Percentiles rank a stretch among this genome's conserved stretches.
Conservation (phyloP, 2,329 filamentous ascomycete species). For the Dothideomycetes sp. region DNA sequence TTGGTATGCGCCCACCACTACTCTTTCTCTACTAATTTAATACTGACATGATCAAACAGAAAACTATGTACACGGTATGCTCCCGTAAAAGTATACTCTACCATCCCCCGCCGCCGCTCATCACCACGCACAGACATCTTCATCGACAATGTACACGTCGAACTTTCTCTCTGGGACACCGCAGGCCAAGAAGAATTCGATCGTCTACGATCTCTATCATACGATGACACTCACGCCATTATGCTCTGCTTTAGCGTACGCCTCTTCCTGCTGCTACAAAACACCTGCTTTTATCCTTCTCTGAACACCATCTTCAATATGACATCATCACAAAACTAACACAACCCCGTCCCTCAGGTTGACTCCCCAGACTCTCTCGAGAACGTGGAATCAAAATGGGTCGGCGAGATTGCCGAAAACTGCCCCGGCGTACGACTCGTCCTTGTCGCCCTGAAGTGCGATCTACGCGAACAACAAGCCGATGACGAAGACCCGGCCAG, state of each 20-base stretch:
- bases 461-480: slow-evolving; percentile 67
- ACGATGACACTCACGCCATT: slow-evolving; percentile 95
- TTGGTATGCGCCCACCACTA: slow-evolving; percentile 39
- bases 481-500: slow-evolving; percentile 52
- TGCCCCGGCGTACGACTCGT: slow-evolving; percentile 93
- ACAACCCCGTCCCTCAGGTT: slow-evolving; percentile 42
- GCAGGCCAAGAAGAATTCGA: slow-evolving; percentile 99
- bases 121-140: slow-evolving; percentile 64
- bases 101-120: not conserved
- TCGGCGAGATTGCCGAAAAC: slow-evolving; percentile 95
- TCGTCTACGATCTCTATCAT: slow-evolving; percentile 84
- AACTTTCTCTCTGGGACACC: slow-evolving; percentile 96
- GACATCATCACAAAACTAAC: not conserved
- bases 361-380: slow-evolving; percentile 94
- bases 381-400: slow-evolving; percentile 98
- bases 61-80: slow-evolving; percentile 92
- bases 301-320: no score
- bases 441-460: slow-evolving; percentile 91
- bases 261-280: slow-evolving; percentile 3
- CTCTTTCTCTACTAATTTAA: not conserved
- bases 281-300: not conserved
- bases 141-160: slow-evolving; percentile 93
- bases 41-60: slow-evolving; percentile 37
- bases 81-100: not conserved
- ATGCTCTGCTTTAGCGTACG: slow-evolving; percentile 91